These are phyloP conservation scores for Yamadazyma epiphylla DNA, from an alignment of 1,139 yeast species.

Conservation along the genomic window DNA sequence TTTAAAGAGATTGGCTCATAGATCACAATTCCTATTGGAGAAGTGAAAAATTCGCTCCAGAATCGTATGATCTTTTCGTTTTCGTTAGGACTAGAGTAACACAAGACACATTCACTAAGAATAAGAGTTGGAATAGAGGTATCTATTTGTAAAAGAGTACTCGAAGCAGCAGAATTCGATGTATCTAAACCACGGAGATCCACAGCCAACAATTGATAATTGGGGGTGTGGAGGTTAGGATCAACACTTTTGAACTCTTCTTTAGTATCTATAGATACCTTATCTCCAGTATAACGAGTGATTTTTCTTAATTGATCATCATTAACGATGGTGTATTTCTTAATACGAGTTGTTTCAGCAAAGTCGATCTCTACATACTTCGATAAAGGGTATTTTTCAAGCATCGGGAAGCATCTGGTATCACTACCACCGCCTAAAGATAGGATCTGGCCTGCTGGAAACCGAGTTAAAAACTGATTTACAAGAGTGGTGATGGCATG, in stretches of 20 bases:
- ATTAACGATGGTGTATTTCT: conserved; percentile 49
- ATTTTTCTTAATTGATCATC: conserved; percentile 19
- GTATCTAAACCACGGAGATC: conserved; percentile 46
- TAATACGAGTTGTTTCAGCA: conserved; percentile 55
- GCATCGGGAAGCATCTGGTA: conserved; percentile 60
- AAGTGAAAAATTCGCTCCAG: conserved; percentile 23
- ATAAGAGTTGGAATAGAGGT: conserved; percentile 58
- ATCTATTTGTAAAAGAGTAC: conserved; percentile 21
- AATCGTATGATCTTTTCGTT: conserved; percentile 49
- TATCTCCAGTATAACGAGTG: conserved; percentile 12
- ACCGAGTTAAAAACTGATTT: conserved; percentile 40
- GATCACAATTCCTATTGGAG: conserved; percentile 44
- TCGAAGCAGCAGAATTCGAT: not conserved
- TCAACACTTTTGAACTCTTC: conserved; percentile 22
- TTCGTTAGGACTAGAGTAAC: conserved; percentile 64
- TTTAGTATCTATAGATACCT: conserved; percentile 10
- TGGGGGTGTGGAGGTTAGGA: conserved; percentile 35
- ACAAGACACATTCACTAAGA: conserved; percentile 85
- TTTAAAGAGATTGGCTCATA: conserved; percentile 83
- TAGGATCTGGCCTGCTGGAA: conserved; percentile 53
- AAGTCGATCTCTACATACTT: conserved; percentile 76
- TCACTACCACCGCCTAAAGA: conserved; percentile 98
- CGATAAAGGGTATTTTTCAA: conserved; percentile 24
- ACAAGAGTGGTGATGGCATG: conserved; percentile 55
- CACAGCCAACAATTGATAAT: conserved; percentile 51